A percentile compares a stretch with the other conserved stretches of the same genome.
Evolutionary conservation across 345 rosid genomes (phyloP).

Genomic region (Eucalyptus caleyi): DNA sequence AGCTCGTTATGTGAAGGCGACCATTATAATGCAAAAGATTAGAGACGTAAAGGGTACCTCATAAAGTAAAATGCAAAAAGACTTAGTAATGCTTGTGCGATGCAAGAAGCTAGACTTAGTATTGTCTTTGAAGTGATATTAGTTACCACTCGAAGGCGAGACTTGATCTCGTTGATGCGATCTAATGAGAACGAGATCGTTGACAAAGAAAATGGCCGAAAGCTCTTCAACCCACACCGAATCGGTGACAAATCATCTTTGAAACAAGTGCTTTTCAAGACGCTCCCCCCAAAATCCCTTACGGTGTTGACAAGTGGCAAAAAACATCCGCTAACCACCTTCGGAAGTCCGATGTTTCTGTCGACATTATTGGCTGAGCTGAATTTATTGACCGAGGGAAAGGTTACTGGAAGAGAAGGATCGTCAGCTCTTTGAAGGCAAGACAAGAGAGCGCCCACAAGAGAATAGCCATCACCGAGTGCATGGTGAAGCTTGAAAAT

Average conservation of each 20-base stretch:
- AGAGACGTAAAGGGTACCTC: neutral
- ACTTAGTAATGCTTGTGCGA: neutral
- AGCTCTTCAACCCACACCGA: constrained; percentile 15
- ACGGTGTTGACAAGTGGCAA: constrained; percentile 4
- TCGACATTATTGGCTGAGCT: neutral
- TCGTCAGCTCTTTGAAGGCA: no score
- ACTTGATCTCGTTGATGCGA: constrained; percentile 14
- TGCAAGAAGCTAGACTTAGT: neutral
- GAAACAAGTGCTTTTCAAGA: constrained; percentile 18
- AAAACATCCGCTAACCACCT: neutral
- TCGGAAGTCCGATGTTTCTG: neutral
- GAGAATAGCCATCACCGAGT: neutral
- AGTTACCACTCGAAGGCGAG: neutral
- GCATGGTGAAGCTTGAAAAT: no score
- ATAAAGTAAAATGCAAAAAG: neutral
- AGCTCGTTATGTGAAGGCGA: neutral
- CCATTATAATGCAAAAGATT: neutral
- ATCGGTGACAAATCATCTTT: constrained; percentile 20
- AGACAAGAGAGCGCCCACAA: no score
- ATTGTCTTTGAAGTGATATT: neutral
- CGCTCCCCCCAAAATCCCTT: constrained; percentile 24
- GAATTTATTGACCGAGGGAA: neutral
- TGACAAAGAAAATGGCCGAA: neutral
- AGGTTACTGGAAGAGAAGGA: no score
- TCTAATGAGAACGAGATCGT: neutral